These are phyloP conservation scores for Lepidium africanum DNA, from an alignment of 345 rosid species.

Conservation along the genomic window DNA sequence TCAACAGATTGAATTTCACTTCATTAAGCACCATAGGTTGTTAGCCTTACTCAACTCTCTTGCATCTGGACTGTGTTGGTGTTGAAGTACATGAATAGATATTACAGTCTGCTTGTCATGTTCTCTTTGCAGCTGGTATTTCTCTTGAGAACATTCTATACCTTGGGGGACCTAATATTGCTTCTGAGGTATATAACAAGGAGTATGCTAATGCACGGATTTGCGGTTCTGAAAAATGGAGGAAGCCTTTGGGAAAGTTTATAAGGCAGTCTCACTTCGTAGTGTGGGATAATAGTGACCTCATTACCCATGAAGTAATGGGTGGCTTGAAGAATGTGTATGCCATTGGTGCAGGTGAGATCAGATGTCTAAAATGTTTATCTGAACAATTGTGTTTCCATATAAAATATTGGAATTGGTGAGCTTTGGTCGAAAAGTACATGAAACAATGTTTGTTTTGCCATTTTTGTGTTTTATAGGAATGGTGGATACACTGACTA, in stretches of 20 bases:
- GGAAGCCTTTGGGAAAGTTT: conserved; percentile 87
- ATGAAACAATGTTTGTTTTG: not conserved
- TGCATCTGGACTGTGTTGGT: not conserved
- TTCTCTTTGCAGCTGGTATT: conserved; percentile 17
- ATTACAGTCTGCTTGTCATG: not conserved
- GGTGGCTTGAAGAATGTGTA: conserved; percentile 98
- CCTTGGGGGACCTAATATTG: conserved; percentile 99
- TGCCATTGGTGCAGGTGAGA: conserved; percentile 95
- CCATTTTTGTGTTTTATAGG: conserved; percentile 37
- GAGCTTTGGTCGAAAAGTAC: not conserved
- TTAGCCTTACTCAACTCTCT: not conserved
- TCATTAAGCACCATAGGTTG: not conserved
- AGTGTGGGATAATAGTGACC: conserved; percentile 98
- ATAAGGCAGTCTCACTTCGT: conserved; percentile 85
- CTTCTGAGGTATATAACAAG: conserved; percentile 84
- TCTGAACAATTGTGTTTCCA: not conserved
- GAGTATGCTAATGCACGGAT: conserved; percentile 98
- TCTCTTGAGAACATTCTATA: conserved; percentile 82
- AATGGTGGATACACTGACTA: conserved; percentile 88
- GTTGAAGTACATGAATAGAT: not conserved
- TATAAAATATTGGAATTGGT: not conserved
- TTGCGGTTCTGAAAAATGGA: conserved; percentile 95
- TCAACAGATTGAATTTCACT: not conserved
- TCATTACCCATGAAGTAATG: conserved; percentile 98
- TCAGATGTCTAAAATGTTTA: not conserved